Percentiles rank a stretch among this genome's conserved stretches.
Evolutionary conservation across 2,329 filamentous ascomycete genomes (phyloP).

Genomic region (Esteya vermicola): DNA sequence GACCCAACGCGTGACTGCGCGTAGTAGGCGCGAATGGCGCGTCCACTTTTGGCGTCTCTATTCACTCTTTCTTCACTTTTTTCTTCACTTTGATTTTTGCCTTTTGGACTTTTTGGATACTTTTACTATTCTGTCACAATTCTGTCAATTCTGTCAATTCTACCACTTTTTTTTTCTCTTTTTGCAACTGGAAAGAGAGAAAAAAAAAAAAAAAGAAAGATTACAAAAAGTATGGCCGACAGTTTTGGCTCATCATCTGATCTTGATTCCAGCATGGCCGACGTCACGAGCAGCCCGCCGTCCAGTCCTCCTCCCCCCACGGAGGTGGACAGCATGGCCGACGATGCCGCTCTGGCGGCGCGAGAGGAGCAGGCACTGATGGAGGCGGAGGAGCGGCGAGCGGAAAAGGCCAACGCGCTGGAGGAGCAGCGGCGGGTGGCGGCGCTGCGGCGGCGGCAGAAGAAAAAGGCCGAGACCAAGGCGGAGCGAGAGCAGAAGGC

Average conservation of each 20-base stretch:
- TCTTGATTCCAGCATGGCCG: slow-evolving; percentile 1
- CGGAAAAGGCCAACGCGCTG: slow-evolving; percentile 27
- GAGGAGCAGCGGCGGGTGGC: slow-evolving; percentile 28
- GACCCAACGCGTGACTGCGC: slow-evolving; percentile 1
- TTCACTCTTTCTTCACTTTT: no score
- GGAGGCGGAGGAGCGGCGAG: slow-evolving; percentile 30
- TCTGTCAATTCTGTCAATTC: no score
- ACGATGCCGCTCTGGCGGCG: background rate
- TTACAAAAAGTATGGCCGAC: slow-evolving; percentile 3
- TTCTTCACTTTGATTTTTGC: background rate
- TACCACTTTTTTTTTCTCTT: background rate
- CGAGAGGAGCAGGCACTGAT: slow-evolving; percentile 5
- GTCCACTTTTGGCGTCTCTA: no score
- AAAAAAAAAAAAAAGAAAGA: no score
- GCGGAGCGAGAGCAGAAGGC: slow-evolving; percentile 43
- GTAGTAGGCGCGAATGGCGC: background rate
- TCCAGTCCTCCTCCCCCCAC: slow-evolving; percentile 7
- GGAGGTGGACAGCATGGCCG: background rate
- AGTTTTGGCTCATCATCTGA: slow-evolving; percentile 5
- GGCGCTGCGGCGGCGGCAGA: slow-evolving; percentile 25
- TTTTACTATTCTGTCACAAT: no score
- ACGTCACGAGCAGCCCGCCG: slow-evolving; percentile 5
- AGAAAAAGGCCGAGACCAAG: slow-evolving; percentile 33
- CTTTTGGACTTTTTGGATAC: background rate
- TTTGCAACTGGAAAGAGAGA: background rate